Evolutionary conservation across 176 grass and related monocot species (phyloP).

Genomic region (Lolium multiflorum): DNA sequence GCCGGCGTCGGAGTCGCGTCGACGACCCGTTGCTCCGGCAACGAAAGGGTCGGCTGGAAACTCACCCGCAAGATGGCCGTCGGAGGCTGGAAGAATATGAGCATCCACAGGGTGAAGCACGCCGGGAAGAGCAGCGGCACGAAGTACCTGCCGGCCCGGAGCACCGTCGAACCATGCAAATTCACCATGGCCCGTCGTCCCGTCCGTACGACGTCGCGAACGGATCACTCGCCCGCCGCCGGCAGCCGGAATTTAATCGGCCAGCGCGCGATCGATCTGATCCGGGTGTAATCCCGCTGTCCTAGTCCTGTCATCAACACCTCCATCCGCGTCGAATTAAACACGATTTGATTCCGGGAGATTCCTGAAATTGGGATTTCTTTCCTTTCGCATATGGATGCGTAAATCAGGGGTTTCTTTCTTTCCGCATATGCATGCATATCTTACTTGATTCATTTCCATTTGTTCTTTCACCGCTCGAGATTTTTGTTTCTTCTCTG

Average conservation of each 20-base stretch:
- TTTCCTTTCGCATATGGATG: not conserved
- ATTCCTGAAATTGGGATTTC: not conserved
- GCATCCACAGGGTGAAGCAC: conserved; percentile 41
- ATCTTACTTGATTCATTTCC: not conserved
- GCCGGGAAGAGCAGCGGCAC: conserved; percentile 36
- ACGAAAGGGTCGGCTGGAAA: not conserved
- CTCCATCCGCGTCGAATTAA: not conserved
- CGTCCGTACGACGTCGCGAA: not conserved
- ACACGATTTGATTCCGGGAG: not conserved
- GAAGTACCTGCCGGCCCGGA: conserved; percentile 34
- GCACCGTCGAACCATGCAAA: conserved; percentile 19
- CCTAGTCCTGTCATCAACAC: conserved; percentile 1
- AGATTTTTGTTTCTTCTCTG: not conserved
- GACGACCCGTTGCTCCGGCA: not conserved
- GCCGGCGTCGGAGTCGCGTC: not conserved
- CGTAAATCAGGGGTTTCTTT: not conserved
- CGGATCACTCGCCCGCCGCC: not conserved
- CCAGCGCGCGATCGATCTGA: conserved; percentile 15
- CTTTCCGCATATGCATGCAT: not conserved
- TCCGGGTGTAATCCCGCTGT: not conserved
- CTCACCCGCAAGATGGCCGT: not conserved
- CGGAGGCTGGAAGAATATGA: conserved; percentile 38
- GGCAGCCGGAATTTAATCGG: conserved; percentile 17
- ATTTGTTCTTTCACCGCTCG: not conserved
- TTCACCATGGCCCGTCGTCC: conserved; percentile 25